These are phyloP conservation scores for Colletotrichum lini DNA, from an alignment of 2,329 filamentous ascomycete species.

Conservation along the genomic window DNA sequence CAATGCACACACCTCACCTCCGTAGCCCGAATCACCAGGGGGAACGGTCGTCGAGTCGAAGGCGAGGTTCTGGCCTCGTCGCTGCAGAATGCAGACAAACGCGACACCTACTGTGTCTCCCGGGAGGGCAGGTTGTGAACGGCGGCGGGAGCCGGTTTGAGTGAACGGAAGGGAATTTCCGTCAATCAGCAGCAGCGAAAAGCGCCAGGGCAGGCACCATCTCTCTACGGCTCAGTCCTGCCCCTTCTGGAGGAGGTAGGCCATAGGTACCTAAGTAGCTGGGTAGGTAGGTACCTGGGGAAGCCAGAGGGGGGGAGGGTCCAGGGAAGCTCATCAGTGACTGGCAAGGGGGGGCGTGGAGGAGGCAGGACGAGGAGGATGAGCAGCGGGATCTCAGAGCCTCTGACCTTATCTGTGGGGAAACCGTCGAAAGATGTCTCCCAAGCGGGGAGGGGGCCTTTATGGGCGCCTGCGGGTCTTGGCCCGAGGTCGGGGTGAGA, in stretches of 20 bases:
- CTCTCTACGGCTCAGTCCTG: background rate
- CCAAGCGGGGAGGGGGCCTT: slow-evolving; percentile 10
- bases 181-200: slow-evolving; percentile 33
- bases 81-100: slow-evolving; percentile 12
- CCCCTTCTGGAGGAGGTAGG: background rate
- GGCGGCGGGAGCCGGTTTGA: slow-evolving; percentile 5
- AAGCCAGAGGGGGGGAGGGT: slow-evolving; percentile 11
- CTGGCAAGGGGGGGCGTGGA: slow-evolving; percentile 8
- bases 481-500: background rate
- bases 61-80: background rate
- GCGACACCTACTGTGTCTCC: slow-evolving; percentile 10
- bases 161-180: slow-evolving; percentile 25
- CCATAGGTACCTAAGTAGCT: background rate
- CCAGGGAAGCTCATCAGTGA: background rate
- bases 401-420: slow-evolving; percentile 41
- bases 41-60: background rate
- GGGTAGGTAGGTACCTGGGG: slow-evolving; percentile 12
- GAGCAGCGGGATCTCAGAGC: slow-evolving; percentile 16
- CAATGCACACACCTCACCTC: background rate
- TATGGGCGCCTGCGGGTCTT: slow-evolving; percentile 3
- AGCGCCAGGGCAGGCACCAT: slow-evolving; percentile 12
- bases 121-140: background rate
- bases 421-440: slow-evolving; percentile 40
- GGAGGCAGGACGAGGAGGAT: background rate
- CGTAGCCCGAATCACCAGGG: background rate